Evolutionary conservation across 1,139 yeast genomes (phyloP).

Genomic region (Pichia sp.): DNA sequence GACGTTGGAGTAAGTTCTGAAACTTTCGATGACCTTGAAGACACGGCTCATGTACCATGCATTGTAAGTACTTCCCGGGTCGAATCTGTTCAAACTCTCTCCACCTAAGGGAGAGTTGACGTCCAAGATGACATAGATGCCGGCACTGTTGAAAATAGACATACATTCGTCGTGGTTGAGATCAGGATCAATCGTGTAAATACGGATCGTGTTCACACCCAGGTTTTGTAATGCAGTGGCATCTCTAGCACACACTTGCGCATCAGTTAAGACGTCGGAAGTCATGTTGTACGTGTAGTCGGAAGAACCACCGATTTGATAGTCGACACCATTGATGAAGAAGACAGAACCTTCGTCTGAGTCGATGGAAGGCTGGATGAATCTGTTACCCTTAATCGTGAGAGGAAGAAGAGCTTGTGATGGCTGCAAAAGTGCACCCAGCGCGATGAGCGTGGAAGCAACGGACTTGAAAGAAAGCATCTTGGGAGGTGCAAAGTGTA

Average conservation of each 20-base stretch:
- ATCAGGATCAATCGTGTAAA: constrained; percentile 72
- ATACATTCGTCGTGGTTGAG: constrained; percentile 82
- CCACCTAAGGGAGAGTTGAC: constrained; percentile 70
- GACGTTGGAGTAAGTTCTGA: constrained; percentile 74
- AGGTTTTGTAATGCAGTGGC: constrained; percentile 68
- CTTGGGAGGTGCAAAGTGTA: no score
- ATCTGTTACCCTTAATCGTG: constrained; percentile 37
- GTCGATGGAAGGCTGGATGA: constrained; percentile 39
- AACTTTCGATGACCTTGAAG: constrained; percentile 75
- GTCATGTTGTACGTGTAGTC: constrained; percentile 38
- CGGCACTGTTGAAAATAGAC: constrained; percentile 79
- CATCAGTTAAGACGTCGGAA: constrained; percentile 69
- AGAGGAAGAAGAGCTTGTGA: constrained; percentile 37
- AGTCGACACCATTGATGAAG: constrained; percentile 59
- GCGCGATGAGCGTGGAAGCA: constrained; percentile 2
- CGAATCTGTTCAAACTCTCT: constrained; percentile 63
- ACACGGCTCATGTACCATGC: constrained; percentile 62
- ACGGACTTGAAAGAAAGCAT: constrained; percentile 7
- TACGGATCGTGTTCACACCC: constrained; percentile 62
- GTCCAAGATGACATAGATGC: constrained; percentile 81
- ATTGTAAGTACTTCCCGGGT: constrained; percentile 66
- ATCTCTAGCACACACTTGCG: constrained; percentile 70
- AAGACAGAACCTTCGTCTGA: constrained; percentile 40
- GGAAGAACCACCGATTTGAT: constrained; percentile 88
- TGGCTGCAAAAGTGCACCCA: constrained; percentile 5